Percentiles rank a stretch among this genome's conserved stretches.
Conservation (phyloP, 495 filamentous ascomycete species). For the Annulohypoxylon maeteangense region DNA sequence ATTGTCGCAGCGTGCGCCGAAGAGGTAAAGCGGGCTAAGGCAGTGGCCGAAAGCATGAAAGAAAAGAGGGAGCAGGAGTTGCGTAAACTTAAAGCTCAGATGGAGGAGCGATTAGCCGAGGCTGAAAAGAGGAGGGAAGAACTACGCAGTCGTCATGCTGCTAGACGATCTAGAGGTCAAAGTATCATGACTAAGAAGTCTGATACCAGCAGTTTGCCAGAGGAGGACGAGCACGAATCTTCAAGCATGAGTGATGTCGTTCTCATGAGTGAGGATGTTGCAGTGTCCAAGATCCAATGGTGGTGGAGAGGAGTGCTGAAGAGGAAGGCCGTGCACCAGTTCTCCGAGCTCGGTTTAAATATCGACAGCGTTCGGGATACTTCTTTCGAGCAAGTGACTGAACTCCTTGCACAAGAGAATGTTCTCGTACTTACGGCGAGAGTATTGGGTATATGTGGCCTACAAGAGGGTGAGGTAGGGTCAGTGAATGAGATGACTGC, state of each 20-base stretch:
- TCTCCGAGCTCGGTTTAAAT: conserved; percentile 74
- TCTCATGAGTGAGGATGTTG: conserved; percentile 71
- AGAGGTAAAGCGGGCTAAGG: conserved; percentile 94
- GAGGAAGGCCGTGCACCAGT: conserved; percentile 71
- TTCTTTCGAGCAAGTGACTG: conserved; percentile 83
- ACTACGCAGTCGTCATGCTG: conserved; percentile 65
- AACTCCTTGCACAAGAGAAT: conserved; percentile 77
- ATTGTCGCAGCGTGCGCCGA: conserved; percentile 94
- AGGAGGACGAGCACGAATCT: conserved; percentile 59
- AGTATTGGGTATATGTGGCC: conserved; percentile 78
- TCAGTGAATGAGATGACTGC: conserved; percentile 79
- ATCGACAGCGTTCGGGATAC: conserved; percentile 78
- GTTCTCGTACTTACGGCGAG: conserved; percentile 76
- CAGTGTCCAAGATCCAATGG: conserved; percentile 77
- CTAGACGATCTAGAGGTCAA: conserved; percentile 69
- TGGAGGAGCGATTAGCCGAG: conserved; percentile 90
- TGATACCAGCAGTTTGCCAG: conserved; percentile 60
- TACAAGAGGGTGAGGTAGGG: conserved; percentile 76
- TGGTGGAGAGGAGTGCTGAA: conserved; percentile 75
- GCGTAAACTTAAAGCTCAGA: conserved; percentile 74
- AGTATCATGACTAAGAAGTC: conserved; percentile 67
- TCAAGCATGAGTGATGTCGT: conserved; percentile 55
- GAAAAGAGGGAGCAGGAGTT: conserved; percentile 90
- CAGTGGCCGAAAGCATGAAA: conserved; percentile 89
- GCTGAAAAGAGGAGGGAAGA: conserved; percentile 79